These are phyloP conservation scores for Albifimbria verrucaria DNA, from an alignment of 2,329 filamentous ascomycete species.

Conservation along the genomic window DNA sequence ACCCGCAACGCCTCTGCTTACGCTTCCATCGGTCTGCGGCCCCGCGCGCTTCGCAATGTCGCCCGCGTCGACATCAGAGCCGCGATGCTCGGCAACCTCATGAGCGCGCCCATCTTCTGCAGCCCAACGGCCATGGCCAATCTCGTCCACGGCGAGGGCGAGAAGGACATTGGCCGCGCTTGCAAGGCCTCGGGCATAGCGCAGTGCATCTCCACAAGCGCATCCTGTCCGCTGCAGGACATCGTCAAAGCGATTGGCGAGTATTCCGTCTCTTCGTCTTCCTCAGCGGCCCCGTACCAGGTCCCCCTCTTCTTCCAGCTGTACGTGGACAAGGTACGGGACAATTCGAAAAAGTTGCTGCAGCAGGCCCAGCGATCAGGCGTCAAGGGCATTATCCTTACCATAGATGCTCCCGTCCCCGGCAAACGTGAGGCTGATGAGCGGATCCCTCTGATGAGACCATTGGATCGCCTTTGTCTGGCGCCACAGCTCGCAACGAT, in stretches of 20 bases:
- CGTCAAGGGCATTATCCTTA: slow-evolving; percentile 50
- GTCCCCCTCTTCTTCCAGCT: slow-evolving; percentile 32
- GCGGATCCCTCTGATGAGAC: slow-evolving; percentile 42
- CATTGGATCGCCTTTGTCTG: slow-evolving; percentile 46
- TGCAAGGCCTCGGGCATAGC: slow-evolving; percentile 2
- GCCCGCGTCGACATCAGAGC: slow-evolving; percentile 45
- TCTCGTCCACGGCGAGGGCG: slow-evolving; percentile 62
- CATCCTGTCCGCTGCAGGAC: neutral
- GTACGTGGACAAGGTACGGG: slow-evolving; percentile 49
- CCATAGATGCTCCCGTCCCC: slow-evolving; percentile 52
- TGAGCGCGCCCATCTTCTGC: slow-evolving; percentile 58
- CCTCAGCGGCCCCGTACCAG: neutral
- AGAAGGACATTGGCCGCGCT: slow-evolving; percentile 24
- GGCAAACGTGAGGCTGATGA: slow-evolving; percentile 50
- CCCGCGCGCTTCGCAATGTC: slow-evolving; percentile 56
- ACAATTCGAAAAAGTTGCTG: slow-evolving; percentile 45
- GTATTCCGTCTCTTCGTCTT: neutral
- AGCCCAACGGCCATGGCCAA: slow-evolving; percentile 63
- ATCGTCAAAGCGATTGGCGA: neutral
- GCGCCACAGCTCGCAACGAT: slow-evolving; percentile 47
- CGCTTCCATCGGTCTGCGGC: slow-evolving; percentile 55
- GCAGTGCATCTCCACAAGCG: slow-evolving; percentile 3
- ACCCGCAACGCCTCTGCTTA: slow-evolving; percentile 52
- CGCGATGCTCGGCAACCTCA: slow-evolving; percentile 48
- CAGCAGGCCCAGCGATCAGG: slow-evolving; percentile 36